Evolutionary conservation across 2,329 filamentous ascomycete genomes (phyloP).

Genomic region (Aspergillus chevalieri): DNA sequence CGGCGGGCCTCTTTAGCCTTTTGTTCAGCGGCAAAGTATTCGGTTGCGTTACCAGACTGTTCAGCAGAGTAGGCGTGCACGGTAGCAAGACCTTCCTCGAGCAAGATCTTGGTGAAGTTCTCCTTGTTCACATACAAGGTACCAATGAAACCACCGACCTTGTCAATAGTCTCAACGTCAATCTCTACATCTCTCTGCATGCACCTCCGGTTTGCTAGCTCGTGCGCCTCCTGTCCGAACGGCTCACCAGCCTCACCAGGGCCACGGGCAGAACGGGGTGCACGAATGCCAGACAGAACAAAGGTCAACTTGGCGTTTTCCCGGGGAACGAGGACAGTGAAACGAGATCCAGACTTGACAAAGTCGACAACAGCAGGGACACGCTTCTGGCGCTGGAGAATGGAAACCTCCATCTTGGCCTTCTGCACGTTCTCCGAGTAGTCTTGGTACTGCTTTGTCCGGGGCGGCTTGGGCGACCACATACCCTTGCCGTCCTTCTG

Average conservation of each 20-base stretch:
- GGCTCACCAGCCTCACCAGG: slow-evolving; percentile 79
- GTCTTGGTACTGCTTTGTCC: slow-evolving; percentile 75
- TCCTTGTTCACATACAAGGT: slow-evolving; percentile 89
- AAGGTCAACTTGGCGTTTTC: slow-evolving; percentile 94
- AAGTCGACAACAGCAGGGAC: slow-evolving; percentile 93
- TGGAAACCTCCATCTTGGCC: slow-evolving; percentile 86
- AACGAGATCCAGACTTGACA: slow-evolving; percentile 93
- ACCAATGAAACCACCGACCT: slow-evolving; percentile 95
- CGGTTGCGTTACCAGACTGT: slow-evolving; percentile 81
- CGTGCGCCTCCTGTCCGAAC: slow-evolving; percentile 89
- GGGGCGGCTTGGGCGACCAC: slow-evolving; percentile 85
- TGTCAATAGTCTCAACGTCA: slow-evolving; percentile 90
- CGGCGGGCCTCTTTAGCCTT: slow-evolving; percentile 83
- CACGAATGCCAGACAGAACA: slow-evolving; percentile 86
- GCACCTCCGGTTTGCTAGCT: slow-evolving; percentile 80
- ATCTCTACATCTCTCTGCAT: slow-evolving; percentile 95
- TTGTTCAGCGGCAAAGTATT: slow-evolving; percentile 81
- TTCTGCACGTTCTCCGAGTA: slow-evolving; percentile 91
- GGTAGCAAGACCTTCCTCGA: slow-evolving; percentile 88
- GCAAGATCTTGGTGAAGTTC: slow-evolving; percentile 85
- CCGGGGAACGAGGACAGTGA: slow-evolving; percentile 83
- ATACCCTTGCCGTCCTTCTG: slow-evolving; percentile 88
- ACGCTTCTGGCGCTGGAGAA: slow-evolving; percentile 83
- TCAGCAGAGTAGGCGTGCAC: slow-evolving; percentile 95
- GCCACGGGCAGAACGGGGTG: slow-evolving; percentile 77